Percentiles rank a stretch among this genome's conserved stretches.
These are phyloP conservation scores for Glarea lozoyensis DNA, from an alignment of 495 filamentous ascomycete species.

Conservation along the genomic window DNA sequence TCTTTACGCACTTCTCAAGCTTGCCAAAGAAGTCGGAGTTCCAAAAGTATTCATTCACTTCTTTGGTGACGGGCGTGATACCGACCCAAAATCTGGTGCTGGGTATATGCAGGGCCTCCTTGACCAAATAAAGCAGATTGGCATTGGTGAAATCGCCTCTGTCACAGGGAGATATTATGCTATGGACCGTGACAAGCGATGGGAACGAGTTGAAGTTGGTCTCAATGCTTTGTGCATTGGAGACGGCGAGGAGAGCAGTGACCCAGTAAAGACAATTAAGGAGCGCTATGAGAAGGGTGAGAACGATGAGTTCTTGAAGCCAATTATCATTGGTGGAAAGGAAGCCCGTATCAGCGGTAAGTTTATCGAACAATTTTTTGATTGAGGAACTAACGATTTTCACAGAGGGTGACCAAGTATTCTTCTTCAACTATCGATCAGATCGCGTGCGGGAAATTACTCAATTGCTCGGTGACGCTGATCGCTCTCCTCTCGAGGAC, in stretches of 20 bases:
- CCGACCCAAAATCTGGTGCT: conserved; percentile 84
- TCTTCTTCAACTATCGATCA: conserved; percentile 99
- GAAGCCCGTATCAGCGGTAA: conserved; percentile 74
- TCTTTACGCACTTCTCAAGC: conserved; percentile 73
- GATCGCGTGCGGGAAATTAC: conserved; percentile 96
- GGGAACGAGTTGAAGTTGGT: conserved; percentile 87
- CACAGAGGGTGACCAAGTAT: conserved; percentile 86
- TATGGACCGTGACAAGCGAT: conserved; percentile 99
- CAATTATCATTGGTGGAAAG: conserved; percentile 86
- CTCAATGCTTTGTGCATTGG: conserved; percentile 78
- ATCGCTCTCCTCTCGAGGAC: conserved; percentile 81
- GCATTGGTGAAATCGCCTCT: conserved; percentile 80
- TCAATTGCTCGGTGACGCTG: conserved; percentile 83
- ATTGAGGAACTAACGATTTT: conserved; percentile 12
- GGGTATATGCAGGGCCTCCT: conserved; percentile 82
- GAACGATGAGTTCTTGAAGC: conserved; percentile 96
- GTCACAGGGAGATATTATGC: conserved; percentile 94
- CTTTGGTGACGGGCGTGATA: conserved; percentile 96
- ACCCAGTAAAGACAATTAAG: conserved; percentile 79
- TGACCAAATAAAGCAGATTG: conserved; percentile 70
- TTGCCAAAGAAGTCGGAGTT: conserved; percentile 79
- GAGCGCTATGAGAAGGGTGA: conserved; percentile 79
- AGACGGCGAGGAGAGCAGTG: conserved; percentile 75
- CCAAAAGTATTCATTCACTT: conserved; percentile 96
- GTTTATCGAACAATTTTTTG: conserved; percentile 4